Base-by-base conservation (phyloP, 1,284 basidiomycete genomes). In the Polyporus tsugae region DNA sequence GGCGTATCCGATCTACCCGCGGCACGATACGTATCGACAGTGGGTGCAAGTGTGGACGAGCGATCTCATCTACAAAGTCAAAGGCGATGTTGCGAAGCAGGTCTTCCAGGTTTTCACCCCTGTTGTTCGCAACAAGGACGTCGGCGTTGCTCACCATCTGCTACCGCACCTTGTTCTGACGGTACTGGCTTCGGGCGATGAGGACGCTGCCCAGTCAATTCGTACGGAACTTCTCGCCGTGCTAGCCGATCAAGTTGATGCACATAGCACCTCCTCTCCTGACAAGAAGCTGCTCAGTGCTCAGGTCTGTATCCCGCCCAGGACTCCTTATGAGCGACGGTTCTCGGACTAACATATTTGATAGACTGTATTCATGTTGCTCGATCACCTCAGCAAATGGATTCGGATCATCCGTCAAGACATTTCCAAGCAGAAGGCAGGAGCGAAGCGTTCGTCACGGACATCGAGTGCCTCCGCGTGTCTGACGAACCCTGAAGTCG, bases 351-450 rank as follows among this genome's bases (percentile, higher is more conserved):
- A 22, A 64, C 35, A 22, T 1, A 19, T 38, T 33, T 35, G 46
- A 4, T 69, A 98, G 95, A 95, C 91, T 10, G 89, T 99, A 17
- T 99, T 99, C 78, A 92, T 92, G 80, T 85, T 99, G 49, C 90
- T 99, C 81, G 98, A 99, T 76, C 97, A 99, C 77, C 85, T 99
- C 10, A 97, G 92, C 78, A 93, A 92, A 75, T 99, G 96, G 92
- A 89, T 97, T 60, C 90, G 94, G 22, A 82, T 86, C 9, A 85
- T 89, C 22, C 86, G 90, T 9, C 89, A 90, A 76, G 86, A 89
- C 25, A 79, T 89, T 70, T 83, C 79, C 66, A 80, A 80, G 42
- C 87, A 84, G 79, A 86, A 85, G 76, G 74, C 73, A 6, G 86
- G 89, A 61, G 83, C 74, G 68, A 88, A 86, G 74, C 84, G 87